phyloP scores from a whole-genome alignment of 2,329 filamentous ascomycete species.

The Allantophomopsis lycopodina region DNA sequence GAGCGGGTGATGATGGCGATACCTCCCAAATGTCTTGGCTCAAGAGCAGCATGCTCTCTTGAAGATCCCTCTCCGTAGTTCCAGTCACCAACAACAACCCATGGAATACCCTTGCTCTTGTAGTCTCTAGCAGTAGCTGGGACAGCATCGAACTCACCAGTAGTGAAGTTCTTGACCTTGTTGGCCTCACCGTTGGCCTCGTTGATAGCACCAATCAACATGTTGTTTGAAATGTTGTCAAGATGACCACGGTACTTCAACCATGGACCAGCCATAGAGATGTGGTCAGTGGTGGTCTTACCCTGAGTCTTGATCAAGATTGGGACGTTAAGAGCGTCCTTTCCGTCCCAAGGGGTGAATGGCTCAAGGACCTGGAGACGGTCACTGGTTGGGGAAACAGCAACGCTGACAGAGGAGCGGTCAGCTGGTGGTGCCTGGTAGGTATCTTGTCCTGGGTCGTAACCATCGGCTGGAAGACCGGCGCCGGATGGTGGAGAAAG shows the following conservation, averaged over 20 bases:
- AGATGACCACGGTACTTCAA: slow-evolving; percentile 97
- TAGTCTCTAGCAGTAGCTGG: slow-evolving; percentile 94
- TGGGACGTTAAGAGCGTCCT: slow-evolving; percentile 71
- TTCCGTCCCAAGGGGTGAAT: slow-evolving; percentile 82
- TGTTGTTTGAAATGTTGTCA: slow-evolving; percentile 99
- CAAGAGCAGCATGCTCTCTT: slow-evolving; percentile 94
- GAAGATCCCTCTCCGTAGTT: slow-evolving; percentile 98
- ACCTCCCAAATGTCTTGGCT: slow-evolving; percentile 93
- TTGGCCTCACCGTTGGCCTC: slow-evolving; percentile 93
- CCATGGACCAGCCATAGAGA: slow-evolving; percentile 95
- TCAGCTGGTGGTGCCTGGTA: slow-evolving; percentile 90
- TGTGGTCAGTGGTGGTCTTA: slow-evolving; percentile 96
- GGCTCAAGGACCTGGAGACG: slow-evolving; percentile 85
- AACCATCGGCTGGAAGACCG: slow-evolving; percentile 68
- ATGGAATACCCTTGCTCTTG: slow-evolving; percentile 91
- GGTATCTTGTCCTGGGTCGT: slow-evolving; percentile 82
- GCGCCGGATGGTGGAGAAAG: slow-evolving; percentile 68
- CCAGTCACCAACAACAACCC: slow-evolving; percentile 98
- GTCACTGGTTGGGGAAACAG: slow-evolving; percentile 79
- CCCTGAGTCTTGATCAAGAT: slow-evolving; percentile 94
- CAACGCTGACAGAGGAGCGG: slow-evolving; percentile 58
- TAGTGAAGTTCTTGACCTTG: slow-evolving; percentile 88
- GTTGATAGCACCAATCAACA: slow-evolving; percentile 96
- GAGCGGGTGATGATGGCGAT: slow-evolving; percentile 91
- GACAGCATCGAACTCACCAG: slow-evolving; percentile 72